These are phyloP conservation scores for Brassica balearica DNA, from an alignment of 441 rosid species.

Conservation along the genomic window DNA sequence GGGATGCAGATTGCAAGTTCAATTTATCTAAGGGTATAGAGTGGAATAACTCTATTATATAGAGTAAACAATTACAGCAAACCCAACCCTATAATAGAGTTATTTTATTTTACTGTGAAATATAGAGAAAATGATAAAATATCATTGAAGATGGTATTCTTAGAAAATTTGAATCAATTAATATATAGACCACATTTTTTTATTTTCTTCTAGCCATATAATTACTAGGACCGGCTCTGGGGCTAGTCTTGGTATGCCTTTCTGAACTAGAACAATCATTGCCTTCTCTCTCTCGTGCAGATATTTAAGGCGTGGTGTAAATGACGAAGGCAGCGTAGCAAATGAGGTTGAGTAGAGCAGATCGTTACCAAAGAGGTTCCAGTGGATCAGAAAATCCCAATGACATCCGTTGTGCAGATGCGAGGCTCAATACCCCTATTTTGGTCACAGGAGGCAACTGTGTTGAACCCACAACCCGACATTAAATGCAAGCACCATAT, in stretches of 20 bases:
- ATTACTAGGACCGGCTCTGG: not conserved
- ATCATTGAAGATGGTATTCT: no score
- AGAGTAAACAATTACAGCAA: no score
- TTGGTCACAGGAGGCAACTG: conserved; percentile 79
- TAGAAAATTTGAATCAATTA: no score
- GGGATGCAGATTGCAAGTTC: no score
- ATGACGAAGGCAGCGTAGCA: conserved; percentile 79
- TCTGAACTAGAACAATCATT: conserved; percentile 10
- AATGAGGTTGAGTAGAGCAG: conserved; percentile 88
- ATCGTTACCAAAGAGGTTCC: conserved; percentile 69
- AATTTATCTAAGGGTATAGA: no score
- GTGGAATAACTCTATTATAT: no score
- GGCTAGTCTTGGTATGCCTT: not conserved
- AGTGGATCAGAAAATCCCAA: conserved; percentile 55
- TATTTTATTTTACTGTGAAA: no score
- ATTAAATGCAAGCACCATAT: conserved; percentile 56
- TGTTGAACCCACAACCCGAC: conserved; percentile 70
- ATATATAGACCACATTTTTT: no score
- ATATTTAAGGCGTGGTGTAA: conserved; percentile 76
- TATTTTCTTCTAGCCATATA: no score
- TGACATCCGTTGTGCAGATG: conserved; percentile 69
- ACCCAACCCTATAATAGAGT: no score
- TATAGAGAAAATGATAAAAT: no score
- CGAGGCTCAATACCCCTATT: conserved; percentile 84
- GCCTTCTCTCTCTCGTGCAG: conserved; percentile 44